Evolutionary conservation across 1,284 basidiomycete species (phyloP).

Genomic region (Naganishia sp.): DNA sequence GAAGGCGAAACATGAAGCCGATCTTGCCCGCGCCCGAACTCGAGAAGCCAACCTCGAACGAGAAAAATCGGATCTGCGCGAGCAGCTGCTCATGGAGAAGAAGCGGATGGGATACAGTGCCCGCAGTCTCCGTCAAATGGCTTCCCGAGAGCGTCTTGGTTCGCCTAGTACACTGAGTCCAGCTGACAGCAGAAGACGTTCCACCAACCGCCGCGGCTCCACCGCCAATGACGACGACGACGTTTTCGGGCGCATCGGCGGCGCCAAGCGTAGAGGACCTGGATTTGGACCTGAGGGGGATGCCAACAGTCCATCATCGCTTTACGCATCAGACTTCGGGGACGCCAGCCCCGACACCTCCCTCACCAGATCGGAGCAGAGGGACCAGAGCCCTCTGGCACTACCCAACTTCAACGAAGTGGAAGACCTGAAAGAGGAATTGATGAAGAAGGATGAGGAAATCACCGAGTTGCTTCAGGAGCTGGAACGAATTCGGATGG

Average conservation of each 20-base stretch:
- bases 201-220: slow-evolving; percentile 60
- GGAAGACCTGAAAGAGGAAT: slow-evolving; percentile 39
- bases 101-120: slow-evolving; percentile 60
- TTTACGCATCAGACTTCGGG: slow-evolving; percentile 51
- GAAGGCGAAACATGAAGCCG: slow-evolving; percentile 85
- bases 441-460: slow-evolving; percentile 11
- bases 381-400: slow-evolving; percentile 47
- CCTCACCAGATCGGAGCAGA: slow-evolving; percentile 55
- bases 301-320: slow-evolving; percentile 54
- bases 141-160: slow-evolving; percentile 48
- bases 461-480: slow-evolving; percentile 9
- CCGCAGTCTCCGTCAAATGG: slow-evolving; percentile 64
- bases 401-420: slow-evolving; percentile 51
- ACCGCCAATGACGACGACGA: slow-evolving; percentile 68
- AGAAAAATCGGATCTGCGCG: slow-evolving; percentile 88
- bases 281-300: slow-evolving; percentile 62
- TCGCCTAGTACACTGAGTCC: slow-evolving; percentile 28
- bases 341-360: slow-evolving; percentile 67
- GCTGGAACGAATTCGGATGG: slow-evolving; percentile 4
- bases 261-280: slow-evolving; percentile 57
- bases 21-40: slow-evolving; percentile 84
- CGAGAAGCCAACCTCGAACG: slow-evolving; percentile 82
- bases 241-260: slow-evolving; percentile 57
- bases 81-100: slow-evolving; percentile 72
- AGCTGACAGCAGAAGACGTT: slow-evolving; percentile 51